A percentile compares a stretch with the other conserved stretches of the same genome.
Conservation (phyloP, 352 stramenopile species). For the Globisporangium nodosum region DNA sequence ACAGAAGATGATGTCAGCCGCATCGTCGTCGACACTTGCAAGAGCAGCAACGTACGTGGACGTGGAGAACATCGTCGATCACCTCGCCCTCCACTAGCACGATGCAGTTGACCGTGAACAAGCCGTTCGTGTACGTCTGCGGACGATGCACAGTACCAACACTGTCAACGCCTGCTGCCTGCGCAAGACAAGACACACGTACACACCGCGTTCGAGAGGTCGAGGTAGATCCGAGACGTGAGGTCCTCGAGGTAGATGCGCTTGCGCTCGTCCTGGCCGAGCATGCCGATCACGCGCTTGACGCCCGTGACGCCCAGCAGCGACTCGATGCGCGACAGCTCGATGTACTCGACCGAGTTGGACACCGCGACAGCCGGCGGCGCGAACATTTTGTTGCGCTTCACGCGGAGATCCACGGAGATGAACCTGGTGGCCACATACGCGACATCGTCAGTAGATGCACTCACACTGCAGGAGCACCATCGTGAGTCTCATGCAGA, state of each 20-base stretch:
- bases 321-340: conserved; percentile 86
- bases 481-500: no score
- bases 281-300: conserved; percentile 78
- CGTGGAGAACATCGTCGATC: conserved; percentile 88
- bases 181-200: neutral
- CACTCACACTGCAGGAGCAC: neutral
- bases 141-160: neutral
- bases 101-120: conserved; percentile 92
- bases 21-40: neutral
- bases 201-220: conserved; percentile 46
- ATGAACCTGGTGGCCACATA: conserved; percentile 31
- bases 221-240: conserved; percentile 74
- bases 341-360: conserved; percentile 62
- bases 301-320: conserved; percentile 74
- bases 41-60: conserved; percentile 51
- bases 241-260: conserved; percentile 78
- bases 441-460: neutral
- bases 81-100: conserved; percentile 92
- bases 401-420: conserved; percentile 65
- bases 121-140: conserved; percentile 72
- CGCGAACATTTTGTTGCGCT: conserved; percentile 80
- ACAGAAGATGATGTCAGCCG: neutral
- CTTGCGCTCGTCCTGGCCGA: conserved; percentile 80
- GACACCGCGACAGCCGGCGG: conserved; percentile 48
- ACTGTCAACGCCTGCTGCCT: neutral